phyloP scores from a whole-genome alignment of 768 basidiomycete species.

The Coprinellus micaceus region DNA sequence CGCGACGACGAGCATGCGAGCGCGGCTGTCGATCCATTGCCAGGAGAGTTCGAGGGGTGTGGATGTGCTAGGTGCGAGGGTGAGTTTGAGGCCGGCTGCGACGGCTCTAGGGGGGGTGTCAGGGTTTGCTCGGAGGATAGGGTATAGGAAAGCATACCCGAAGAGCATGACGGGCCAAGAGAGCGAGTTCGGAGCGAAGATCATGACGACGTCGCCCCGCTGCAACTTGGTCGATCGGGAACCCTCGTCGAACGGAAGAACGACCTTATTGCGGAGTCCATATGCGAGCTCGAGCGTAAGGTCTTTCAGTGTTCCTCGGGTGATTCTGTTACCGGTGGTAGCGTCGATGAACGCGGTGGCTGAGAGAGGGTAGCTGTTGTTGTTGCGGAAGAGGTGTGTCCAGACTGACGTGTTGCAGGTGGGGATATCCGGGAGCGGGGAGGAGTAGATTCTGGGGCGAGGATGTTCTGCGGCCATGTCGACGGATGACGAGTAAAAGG shows the following conservation, averaged over 20 bases:
- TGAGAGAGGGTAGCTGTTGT: slow-evolving; percentile 4
- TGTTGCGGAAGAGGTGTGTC: slow-evolving; percentile 20
- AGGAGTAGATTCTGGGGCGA: slow-evolving; percentile 21
- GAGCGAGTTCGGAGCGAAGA: slow-evolving; percentile 13
- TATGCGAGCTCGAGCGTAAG: slow-evolving; percentile 18
- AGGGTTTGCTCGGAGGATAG: not conserved
- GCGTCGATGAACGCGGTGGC: slow-evolving; percentile 20
- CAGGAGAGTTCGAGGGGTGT: slow-evolving; percentile 14
- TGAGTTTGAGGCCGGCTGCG: slow-evolving; percentile 11
- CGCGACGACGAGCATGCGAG: slow-evolving; percentile 8
- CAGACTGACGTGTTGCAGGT: slow-evolving; percentile 19
- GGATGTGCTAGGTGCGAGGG: slow-evolving; percentile 8
- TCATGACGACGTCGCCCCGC: slow-evolving; percentile 15
- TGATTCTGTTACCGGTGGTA: slow-evolving; percentile 14
- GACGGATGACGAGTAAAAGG: too few species aligned
- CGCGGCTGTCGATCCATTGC: slow-evolving; percentile 14
- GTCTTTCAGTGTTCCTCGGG: slow-evolving; percentile 19
- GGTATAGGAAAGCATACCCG: slow-evolving; percentile 5
- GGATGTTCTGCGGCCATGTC: too few species aligned
- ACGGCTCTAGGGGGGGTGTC: not conserved
- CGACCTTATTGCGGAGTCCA: slow-evolving; percentile 18
- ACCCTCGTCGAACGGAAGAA: not conserved
- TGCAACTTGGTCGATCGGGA: not conserved
- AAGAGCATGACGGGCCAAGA: slow-evolving; percentile 15
- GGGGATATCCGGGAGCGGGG: slow-evolving; percentile 14